phyloP scores from a whole-genome alignment of 495 filamentous ascomycete genomes.

The Elaphomyces granulatus region DNA sequence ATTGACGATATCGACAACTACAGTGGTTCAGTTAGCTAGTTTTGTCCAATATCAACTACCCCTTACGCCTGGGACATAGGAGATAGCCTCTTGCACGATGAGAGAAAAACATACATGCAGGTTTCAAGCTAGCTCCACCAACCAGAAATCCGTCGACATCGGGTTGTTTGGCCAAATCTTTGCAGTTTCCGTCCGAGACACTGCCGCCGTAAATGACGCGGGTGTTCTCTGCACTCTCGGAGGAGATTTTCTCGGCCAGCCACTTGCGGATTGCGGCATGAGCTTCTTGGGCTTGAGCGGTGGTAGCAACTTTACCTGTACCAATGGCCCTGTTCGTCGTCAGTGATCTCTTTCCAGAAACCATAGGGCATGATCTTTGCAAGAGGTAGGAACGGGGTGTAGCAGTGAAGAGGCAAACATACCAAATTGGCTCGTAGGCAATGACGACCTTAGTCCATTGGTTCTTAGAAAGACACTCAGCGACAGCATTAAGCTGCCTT shows the following conservation, averaged over 20 bases:
- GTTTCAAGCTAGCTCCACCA: conserved; percentile 95
- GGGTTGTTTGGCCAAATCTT: conserved; percentile 72
- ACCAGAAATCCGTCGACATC: conserved; percentile 99
- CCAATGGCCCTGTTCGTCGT: conserved; percentile 93
- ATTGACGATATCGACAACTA: conserved; percentile 58
- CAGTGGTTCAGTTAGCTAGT: conserved; percentile 6
- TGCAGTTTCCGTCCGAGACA: conserved; percentile 96
- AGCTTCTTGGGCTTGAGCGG: conserved; percentile 87
- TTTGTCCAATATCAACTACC: too few species aligned
- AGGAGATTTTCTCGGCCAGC: conserved; percentile 59
- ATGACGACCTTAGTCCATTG: conserved; percentile 93
- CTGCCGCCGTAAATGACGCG: conserved; percentile 92
- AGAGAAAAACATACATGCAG: conserved; percentile 59
- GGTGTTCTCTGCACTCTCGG: conserved; percentile 58
- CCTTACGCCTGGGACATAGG: too few species aligned
- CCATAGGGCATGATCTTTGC: too few species aligned
- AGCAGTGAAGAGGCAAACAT: conserved; percentile 9
- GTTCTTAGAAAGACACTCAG: conserved; percentile 43
- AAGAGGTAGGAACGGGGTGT: not conserved
- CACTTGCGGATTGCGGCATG: conserved; percentile 85
- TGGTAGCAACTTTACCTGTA: conserved; percentile 92
- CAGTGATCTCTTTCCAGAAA: too few species aligned
- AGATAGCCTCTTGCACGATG: too few species aligned
- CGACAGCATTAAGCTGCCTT: conserved; percentile 54
- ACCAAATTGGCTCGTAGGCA: conserved; percentile 98